Conservation (phyloP, 2,329 filamentous ascomycete species). For the Coccinonectria pachysandricola region DNA sequence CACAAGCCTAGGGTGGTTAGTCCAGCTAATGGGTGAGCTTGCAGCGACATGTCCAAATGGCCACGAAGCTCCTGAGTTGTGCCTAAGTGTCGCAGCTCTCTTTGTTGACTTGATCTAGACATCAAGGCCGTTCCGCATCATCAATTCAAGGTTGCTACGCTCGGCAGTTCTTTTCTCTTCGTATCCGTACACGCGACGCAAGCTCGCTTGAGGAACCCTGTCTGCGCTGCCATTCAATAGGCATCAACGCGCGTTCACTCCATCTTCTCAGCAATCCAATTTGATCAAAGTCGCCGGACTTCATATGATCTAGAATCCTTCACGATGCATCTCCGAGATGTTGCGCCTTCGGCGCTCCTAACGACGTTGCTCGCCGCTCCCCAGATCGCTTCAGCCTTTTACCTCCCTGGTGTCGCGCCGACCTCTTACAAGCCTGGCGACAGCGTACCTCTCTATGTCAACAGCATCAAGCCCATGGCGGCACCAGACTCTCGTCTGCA, state of each 20-base stretch:
- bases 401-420: conserved; percentile 90
- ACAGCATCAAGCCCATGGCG: conserved; percentile 79
- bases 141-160: too few relatives aligned
- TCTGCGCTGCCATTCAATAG: too few relatives aligned
- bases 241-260: conserved; percentile 8
- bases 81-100: conserved; percentile 11
- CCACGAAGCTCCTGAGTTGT: conserved; percentile 15
- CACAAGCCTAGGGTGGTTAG: too few relatives aligned
- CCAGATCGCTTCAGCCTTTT: conserved; percentile 63
- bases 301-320: conserved; percentile 21
- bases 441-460: conserved; percentile 79
- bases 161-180: too few relatives aligned
- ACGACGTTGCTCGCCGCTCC: conserved; percentile 40
- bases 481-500: conserved; percentile 72
- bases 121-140: conserved; percentile 4
- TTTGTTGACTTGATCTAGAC: conserved; percentile 10
- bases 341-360: conserved; percentile 40
- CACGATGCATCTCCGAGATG: conserved; percentile 36
- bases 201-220: too few relatives aligned
- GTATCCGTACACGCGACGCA: too few relatives aligned
- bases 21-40: conserved; percentile 18
- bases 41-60: conserved; percentile 9
- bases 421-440: conserved; percentile 80
- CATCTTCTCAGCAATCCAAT: conserved; percentile 9
- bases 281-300: conserved; percentile 3